Percentiles rank a stretch among this genome's conserved stretches.
Evolutionary conservation across 192 early-diverging fungal genomes (phyloP).

Genomic region (Pilobolus umbonatus): DNA sequence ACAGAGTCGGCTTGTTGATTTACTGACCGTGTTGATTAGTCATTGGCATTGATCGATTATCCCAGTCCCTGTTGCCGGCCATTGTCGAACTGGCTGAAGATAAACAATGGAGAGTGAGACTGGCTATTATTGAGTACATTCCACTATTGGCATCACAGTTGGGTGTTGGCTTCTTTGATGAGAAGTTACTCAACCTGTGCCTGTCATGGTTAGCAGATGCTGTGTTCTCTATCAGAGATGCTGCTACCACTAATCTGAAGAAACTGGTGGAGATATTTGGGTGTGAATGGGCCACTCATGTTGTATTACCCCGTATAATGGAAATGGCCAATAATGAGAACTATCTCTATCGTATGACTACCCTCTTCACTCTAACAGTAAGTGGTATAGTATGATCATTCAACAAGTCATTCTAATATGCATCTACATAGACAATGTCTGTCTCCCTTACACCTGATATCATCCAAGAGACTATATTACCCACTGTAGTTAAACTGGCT

Average conservation of each 20-base stretch:
- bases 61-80: constrained; percentile 93
- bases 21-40: constrained; percentile 44
- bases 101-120: constrained; percentile 99
- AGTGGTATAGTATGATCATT: constrained; percentile 10
- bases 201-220: constrained; percentile 98
- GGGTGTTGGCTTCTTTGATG: constrained; percentile 96
- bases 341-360: constrained; percentile 98
- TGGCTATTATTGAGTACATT: constrained; percentile 99
- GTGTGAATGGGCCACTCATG: constrained; percentile 92
- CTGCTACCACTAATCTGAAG: constrained; percentile 89
- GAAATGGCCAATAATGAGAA: constrained; percentile 83
- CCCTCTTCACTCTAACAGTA: constrained; percentile 91
- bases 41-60: constrained; percentile 96
- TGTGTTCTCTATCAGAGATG: constrained; percentile 97
- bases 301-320: constrained; percentile 93
- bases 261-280: constrained; percentile 99
- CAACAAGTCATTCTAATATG: not conserved
- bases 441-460: constrained; percentile 83
- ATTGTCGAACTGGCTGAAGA: constrained; percentile 99
- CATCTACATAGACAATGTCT: constrained; percentile 68
- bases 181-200: constrained; percentile 88
- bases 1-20: not conserved
- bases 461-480: constrained; percentile 84
- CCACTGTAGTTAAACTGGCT: constrained; percentile 76
- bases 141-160: constrained; percentile 93